Base-by-base conservation (phyloP, 108 stramenopile genomes). In the Pseudonitzschia multistriata region DNA sequence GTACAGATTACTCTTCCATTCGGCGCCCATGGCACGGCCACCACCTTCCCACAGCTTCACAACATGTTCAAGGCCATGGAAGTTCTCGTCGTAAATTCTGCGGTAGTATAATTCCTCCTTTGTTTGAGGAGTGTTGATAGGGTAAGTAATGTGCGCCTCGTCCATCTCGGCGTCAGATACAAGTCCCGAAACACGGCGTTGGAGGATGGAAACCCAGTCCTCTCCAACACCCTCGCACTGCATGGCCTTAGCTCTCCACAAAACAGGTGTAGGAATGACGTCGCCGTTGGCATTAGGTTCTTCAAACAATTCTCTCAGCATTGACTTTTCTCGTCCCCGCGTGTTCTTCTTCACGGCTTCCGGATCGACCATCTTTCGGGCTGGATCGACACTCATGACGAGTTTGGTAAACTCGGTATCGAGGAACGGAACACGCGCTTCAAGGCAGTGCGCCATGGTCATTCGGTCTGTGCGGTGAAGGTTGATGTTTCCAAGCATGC, bases 241-340 rank as follows among this genome's bases (percentile, higher is more conserved):
- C 89, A 90, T 90, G 15, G 89, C 89, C 83, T 90, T 90, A 34
- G 89, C 85, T 39, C 89, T 67, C 89, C 89, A 90, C 29, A 90
- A 62, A 5, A 90, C 81, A 5, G 85, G 83, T 13, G 31, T 62
- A 13, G 89, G 89, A 73, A 90, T 88, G 39, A 72, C 63, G 67
- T 83, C 31, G 1, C 89, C 86, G 63, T 90, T 81, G 25, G 61
- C 71, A 62, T 88, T 88, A 0, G 88, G 85, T 42, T 73, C 85
- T 40, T 83, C 79, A 67, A 88, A 88, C 35, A 88, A 74, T 54
- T 88, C 78, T 59, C 88, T 64, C 37, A 88, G 63, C 49, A 84
- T 70, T 2, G 88, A 84, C 73, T 88, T 88, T 63, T 88, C 88
- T 5, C 88, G 76, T 54, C 88, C 88, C 11, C 74, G 75, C 11